A percentile compares a stretch with the other conserved stretches of the same genome.
These are phyloP conservation scores for Cyclotella kingstonii DNA, from an alignment of 108 stramenopile genomes.

Conservation along the genomic window DNA sequence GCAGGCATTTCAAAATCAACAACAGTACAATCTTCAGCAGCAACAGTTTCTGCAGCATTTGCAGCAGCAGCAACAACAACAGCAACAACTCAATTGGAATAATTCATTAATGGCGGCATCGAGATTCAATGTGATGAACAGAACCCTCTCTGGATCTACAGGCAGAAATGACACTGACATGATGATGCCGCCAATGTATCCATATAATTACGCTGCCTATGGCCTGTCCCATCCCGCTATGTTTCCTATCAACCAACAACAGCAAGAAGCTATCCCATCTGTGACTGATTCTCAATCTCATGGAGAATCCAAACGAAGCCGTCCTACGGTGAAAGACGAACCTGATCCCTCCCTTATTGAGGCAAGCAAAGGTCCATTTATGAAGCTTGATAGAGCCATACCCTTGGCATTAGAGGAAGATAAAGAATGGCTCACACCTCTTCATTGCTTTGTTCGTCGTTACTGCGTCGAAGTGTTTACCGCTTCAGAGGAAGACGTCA, in stretches of 20 bases:
- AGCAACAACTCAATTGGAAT: constrained; percentile 1
- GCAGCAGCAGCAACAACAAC: constrained; percentile 15
- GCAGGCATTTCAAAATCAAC: constrained; percentile 14
- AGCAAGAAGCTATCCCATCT: neutral
- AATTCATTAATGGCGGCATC: neutral
- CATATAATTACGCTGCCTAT: neutral
- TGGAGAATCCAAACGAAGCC: neutral
- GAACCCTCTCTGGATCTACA: neutral
- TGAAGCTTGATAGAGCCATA: constrained; percentile 45
- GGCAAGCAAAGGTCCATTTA: constrained; percentile 61
- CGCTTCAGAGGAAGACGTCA: constrained; percentile 58
- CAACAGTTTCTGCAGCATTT: too few species aligned
- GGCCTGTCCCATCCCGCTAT: constrained; percentile 3
- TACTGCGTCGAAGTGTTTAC: constrained; percentile 80
- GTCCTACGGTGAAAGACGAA: neutral
- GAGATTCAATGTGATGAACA: neutral
- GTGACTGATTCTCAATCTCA: neutral
- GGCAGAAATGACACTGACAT: constrained; percentile 4
- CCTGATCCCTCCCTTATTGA: constrained; percentile 12
- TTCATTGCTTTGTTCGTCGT: constrained; percentile 80
- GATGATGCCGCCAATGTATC: neutral
- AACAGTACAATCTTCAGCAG: constrained; percentile 9
- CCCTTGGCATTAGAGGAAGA: constrained; percentile 63
- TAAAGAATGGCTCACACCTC: constrained; percentile 78
- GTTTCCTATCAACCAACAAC: neutral